Conservation (phyloP, 139 green algal species). For the Picochlorum sp. region DNA sequence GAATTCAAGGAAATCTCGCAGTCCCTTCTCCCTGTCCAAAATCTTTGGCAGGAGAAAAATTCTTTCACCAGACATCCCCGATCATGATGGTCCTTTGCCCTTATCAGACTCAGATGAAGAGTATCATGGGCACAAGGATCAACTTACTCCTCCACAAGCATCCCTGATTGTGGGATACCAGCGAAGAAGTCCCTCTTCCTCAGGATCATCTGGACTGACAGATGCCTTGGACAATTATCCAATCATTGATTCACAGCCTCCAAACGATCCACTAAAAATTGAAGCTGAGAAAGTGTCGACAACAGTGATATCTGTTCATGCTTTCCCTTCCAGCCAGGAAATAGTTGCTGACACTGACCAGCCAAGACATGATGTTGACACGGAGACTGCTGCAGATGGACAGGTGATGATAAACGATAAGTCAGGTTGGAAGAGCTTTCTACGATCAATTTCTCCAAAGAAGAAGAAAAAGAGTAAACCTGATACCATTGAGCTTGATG, state of each 20-base stretch:
- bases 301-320: not conserved
- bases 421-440: not conserved
- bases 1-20: not conserved
- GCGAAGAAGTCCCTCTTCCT: not conserved
- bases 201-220: not conserved
- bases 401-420: not conserved
- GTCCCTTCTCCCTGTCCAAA: too few species aligned
- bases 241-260: not conserved
- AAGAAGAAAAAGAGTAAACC: not conserved
- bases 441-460: not conserved
- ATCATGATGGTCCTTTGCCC: not conserved
- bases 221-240: not conserved
- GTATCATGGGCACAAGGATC: not conserved
- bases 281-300: not conserved
- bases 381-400: not conserved
- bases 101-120: not conserved
- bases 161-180: not conserved
- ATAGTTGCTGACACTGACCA: too few species aligned
- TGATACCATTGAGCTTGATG: not conserved
- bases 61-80: not conserved
- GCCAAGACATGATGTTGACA: not conserved
- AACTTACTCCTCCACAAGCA: not conserved
- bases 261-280: too few species aligned
- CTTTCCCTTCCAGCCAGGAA: not conserved
- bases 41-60: too few species aligned